Evolutionary conservation across 2,329 filamentous ascomycete species (phyloP), one percentile per base, ranked within the genome.

Genomic region (Nothopassalora personata): DNA sequence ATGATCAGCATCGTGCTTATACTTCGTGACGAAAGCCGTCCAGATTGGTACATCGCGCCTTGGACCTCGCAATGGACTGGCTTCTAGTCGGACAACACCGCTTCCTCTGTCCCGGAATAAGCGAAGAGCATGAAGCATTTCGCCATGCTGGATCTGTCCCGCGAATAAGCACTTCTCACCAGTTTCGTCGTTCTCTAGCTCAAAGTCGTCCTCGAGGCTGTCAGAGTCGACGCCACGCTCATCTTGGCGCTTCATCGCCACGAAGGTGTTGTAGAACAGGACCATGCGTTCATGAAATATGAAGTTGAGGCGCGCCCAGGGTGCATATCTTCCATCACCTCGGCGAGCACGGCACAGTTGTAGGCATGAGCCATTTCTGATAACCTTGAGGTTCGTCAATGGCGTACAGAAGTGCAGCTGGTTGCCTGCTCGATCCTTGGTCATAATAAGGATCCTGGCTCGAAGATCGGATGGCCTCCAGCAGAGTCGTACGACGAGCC

Each of bases 191-290:
- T 57, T 43, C n/a, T 60, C 27, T n/a, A 83, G 72, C 62, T 81
- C 80, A 57, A 77, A 76, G 57, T 83, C 79, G 49, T 79, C 75
- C 13, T 80, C 74, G 3, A 71, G 60, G 23, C 57, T 36, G 70
- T 68, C 19, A 69, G 70, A 31, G 74, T 72, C 5, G 72, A 76
- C 31, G 67, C 70, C 58, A 5, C 58, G 72, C 8, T 55, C 69
- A 66, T 86, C 83, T 65, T 85, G 82, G 8, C 78, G 77, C 61
- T 84, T 83, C 71, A 86, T 78, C 0, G 82, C 82, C 9, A 84
- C 69, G 57, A 84, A 79, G 0, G 80, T 80, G 61, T 77, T 80
- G 67, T 81, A 83, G 70, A 85, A 84, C 1, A 83, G 67, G 3
- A 83, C 80, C 78, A 85, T 80, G 51, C 81, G 74, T 70, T 86